A percentile compares a stretch with the other conserved stretches of the same genome.
Conservation (phyloP, 768 basidiomycete genomes). For the Kwoniella bestiolae region DNA sequence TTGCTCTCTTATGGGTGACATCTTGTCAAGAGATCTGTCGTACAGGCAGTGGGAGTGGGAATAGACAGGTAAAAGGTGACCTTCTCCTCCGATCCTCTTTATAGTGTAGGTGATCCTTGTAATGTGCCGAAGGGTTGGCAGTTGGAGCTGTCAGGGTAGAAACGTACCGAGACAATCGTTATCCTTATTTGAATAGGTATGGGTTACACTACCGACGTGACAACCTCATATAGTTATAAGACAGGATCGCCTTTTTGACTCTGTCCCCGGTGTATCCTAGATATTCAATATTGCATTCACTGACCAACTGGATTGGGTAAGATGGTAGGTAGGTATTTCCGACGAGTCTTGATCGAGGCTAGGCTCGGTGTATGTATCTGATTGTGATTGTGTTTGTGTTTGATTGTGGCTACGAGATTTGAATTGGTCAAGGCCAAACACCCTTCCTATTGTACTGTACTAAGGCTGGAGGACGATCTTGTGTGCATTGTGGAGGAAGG, state of each 20-base stretch:
- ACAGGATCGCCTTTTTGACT: constrained; percentile 4
- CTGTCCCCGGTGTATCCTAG: not conserved
- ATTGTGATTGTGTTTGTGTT: not conserved
- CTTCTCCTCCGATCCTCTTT: too few species aligned
- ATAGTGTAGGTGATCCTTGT: too few species aligned
- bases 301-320: not conserved
- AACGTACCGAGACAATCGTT: constrained; percentile 1
- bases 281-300: not conserved
- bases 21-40: not conserved
- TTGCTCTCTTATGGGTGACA: constrained; percentile 22
- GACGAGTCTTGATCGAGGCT: not conserved
- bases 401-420: not conserved
- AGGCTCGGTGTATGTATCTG: not conserved
- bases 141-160: not conserved
- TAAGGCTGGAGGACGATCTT: not conserved
- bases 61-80: not conserved
- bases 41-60: not conserved
- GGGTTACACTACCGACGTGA: not conserved
- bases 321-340: not conserved
- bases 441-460: too few species aligned
- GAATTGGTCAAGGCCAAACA: not conserved
- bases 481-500: not conserved
- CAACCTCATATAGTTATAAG: not conserved
- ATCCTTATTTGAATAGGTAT: not conserved
- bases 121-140: not conserved